Evolutionary conservation across 129 eudicot species (phyloP).

Genomic region (Artemisia argyi): DNA sequence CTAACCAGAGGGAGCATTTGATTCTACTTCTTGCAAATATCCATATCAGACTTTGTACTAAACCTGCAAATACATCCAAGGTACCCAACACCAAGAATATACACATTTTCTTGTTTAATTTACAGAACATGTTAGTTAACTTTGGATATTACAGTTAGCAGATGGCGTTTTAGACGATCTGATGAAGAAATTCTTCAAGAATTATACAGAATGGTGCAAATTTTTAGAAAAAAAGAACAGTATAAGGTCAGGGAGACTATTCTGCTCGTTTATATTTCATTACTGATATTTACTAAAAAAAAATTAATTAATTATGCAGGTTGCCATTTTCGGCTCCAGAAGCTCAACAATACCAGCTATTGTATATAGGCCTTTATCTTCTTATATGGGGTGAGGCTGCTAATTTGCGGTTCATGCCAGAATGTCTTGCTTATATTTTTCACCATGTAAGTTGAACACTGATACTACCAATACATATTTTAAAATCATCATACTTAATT

Average conservation of each 20-base stretch:
- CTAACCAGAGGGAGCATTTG: slow-evolving; percentile 96
- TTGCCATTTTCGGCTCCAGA: slow-evolving; percentile 79
- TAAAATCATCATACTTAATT: background rate
- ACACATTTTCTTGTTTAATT: background rate
- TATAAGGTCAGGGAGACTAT: slow-evolving; percentile 49
- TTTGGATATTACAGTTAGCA: slow-evolving; percentile 51
- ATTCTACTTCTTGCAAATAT: slow-evolving; percentile 81
- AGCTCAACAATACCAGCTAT: slow-evolving; percentile 84
- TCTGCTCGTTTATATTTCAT: background rate
- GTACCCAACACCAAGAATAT: slow-evolving; percentile 30
- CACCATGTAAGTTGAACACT: slow-evolving; percentile 76
- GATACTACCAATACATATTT: background rate
- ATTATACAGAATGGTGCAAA: slow-evolving; percentile 96
- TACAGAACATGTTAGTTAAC: background rate
- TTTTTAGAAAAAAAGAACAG: slow-evolving; percentile 71
- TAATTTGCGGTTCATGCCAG: slow-evolving; percentile 96
- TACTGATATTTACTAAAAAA: background rate
- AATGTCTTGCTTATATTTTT: slow-evolving; percentile 91
- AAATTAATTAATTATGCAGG: slow-evolving; percentile 41
- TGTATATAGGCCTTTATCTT: slow-evolving; percentile 90
- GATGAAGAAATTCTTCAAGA: slow-evolving; percentile 94
- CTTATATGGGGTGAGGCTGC: slow-evolving; percentile 99
- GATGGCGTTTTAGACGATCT: slow-evolving; percentile 79
- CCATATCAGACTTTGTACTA: slow-evolving; percentile 63
- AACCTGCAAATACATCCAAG: slow-evolving; percentile 49